Conservation (phyloP, 495 filamentous ascomycete genomes). For the Penicillium mononematosum region DNA sequence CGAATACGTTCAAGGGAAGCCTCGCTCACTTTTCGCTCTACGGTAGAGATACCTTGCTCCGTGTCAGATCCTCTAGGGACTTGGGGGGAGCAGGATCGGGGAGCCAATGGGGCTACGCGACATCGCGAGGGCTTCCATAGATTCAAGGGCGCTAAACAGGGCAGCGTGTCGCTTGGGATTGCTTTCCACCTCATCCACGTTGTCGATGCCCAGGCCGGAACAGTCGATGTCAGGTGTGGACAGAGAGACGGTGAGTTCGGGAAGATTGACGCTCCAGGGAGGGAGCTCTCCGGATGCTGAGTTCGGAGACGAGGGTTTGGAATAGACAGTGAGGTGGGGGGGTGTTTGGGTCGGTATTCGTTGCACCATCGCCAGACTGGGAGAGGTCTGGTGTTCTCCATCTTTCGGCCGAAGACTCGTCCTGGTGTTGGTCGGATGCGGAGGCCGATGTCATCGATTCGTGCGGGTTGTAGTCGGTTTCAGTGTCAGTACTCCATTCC, state of each 20-base stretch:
- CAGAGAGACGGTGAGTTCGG: slow-evolving; percentile 34
- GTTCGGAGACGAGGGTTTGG: slow-evolving; percentile 38
- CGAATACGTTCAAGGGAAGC: slow-evolving; percentile 7
- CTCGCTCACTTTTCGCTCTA: slow-evolving; percentile 9
- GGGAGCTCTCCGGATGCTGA: slow-evolving; percentile 34
- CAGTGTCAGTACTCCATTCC: slow-evolving; percentile 48
- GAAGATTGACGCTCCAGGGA: slow-evolving; percentile 28
- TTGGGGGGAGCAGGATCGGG: slow-evolving; percentile 30
- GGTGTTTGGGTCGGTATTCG: slow-evolving; percentile 39
- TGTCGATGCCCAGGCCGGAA: slow-evolving; percentile 39
- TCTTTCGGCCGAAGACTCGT: slow-evolving; percentile 24
- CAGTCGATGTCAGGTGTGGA: slow-evolving; percentile 34
- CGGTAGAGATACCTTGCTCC: neutral
- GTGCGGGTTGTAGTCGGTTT: slow-evolving; percentile 33
- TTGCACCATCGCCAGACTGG: slow-evolving; percentile 24
- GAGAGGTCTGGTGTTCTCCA: slow-evolving; percentile 30
- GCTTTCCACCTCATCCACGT: slow-evolving; percentile 39
- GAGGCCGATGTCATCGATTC: slow-evolving; percentile 41
- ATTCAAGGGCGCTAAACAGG: slow-evolving; percentile 39
- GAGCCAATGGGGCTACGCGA: slow-evolving; percentile 28
- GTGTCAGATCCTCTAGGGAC: slow-evolving; percentile 11
- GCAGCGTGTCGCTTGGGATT: slow-evolving; percentile 50
- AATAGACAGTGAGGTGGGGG: slow-evolving; percentile 41
- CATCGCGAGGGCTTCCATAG: slow-evolving; percentile 33
- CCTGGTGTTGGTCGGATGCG: slow-evolving; percentile 30